These are phyloP conservation scores for Triangularia setosa DNA, from an alignment of 2,329 filamentous ascomycete species.

Conservation along the genomic window DNA sequence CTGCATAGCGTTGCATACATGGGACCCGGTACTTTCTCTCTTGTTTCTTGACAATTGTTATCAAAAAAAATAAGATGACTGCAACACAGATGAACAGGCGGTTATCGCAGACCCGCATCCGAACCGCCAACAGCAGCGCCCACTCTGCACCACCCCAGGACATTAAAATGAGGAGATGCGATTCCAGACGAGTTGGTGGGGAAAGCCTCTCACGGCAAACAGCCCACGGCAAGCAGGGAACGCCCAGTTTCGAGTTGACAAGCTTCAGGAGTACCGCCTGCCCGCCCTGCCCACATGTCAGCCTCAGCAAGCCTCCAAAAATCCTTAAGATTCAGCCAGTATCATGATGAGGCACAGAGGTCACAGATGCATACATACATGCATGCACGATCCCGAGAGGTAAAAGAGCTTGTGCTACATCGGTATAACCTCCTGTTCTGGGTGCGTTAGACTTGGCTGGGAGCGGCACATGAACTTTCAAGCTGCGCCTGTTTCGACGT, in stretches of 20 bases:
- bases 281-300: background rate
- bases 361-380: background rate
- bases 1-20: background rate
- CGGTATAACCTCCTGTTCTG: background rate
- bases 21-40: background rate
- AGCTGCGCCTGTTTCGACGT: slow-evolving; percentile 19
- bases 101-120: background rate
- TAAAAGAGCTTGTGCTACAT: background rate
- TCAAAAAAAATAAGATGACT: background rate
- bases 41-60: background rate
- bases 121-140: background rate
- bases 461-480: slow-evolving; percentile 11
- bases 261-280: background rate
- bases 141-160: background rate
- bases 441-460: slow-evolving; percentile 11
- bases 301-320: background rate
- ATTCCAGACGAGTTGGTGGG: background rate
- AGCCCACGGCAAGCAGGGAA: background rate
- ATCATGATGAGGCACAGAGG: background rate
- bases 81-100: background rate
- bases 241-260: background rate
- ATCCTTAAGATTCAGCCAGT: background rate
- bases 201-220: background rate
- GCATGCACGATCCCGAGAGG: slow-evolving; percentile 1
- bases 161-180: background rate